A percentile compares a stretch with the other conserved stretches of the same genome.
phyloP scores from a whole-genome alignment of 805 yeast species.

The Saturnispora besseyi region DNA sequence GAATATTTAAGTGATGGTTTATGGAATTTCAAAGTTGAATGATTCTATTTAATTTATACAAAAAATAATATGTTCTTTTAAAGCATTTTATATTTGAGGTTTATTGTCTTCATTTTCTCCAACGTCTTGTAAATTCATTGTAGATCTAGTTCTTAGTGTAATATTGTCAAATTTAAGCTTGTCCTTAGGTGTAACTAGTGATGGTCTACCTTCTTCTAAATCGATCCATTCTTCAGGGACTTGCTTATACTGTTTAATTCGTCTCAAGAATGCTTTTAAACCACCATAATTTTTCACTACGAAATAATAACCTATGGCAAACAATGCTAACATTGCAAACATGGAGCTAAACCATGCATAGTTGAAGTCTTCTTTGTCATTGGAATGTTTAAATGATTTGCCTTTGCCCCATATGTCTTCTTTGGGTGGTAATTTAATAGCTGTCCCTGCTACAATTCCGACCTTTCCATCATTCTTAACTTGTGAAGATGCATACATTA shows the following conservation, averaged over 20 bases:
- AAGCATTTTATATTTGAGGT: neutral
- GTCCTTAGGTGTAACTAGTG: conserved; percentile 8
- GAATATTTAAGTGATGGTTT: conserved; percentile 87
- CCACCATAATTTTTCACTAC: conserved; percentile 11
- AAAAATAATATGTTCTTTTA: neutral
- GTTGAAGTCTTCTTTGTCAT: neutral
- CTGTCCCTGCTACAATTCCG: conserved; percentile 16
- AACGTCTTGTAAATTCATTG: conserved; percentile 21
- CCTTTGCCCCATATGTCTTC: conserved; percentile 1
- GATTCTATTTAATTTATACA: conserved; percentile 4
- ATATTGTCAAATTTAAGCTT: conserved; percentile 7
- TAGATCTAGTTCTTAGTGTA: conserved; percentile 26
- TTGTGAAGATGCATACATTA: conserved; percentile 73
- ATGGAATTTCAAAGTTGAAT: conserved; percentile 54
- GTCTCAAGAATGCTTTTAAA: conserved; percentile 7
- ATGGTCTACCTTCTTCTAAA: conserved; percentile 12
- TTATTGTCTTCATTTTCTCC: neutral
- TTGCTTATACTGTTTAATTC: conserved; percentile 4
- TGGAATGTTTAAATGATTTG: neutral
- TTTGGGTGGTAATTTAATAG: conserved; percentile 15
- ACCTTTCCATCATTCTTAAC: conserved; percentile 25
- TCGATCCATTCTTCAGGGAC: conserved; percentile 6
- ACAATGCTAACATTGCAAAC: neutral
- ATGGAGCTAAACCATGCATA: conserved; percentile 6
- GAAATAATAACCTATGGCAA: neutral